Evolutionary conservation across 768 basidiomycete genomes (phyloP).

Genomic region (Trametes elegans): DNA sequence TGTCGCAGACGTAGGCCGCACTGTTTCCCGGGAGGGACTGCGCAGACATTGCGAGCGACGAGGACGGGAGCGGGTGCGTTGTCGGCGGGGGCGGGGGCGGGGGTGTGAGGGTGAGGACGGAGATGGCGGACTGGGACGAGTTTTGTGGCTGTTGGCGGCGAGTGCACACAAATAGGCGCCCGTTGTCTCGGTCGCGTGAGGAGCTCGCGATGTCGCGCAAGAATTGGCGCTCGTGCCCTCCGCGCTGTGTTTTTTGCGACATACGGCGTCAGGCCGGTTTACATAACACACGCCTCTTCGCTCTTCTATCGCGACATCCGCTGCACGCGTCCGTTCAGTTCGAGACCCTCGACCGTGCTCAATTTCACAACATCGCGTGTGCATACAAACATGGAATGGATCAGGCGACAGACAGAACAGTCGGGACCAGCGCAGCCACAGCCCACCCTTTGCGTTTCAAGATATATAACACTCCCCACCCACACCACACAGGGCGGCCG

Average conservation of each 20-base stretch:
- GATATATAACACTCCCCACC: constrained; percentile 40
- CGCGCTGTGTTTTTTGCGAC: not conserved
- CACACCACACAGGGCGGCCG: too few species aligned
- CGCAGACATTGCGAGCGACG: constrained; percentile 22
- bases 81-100: not conserved
- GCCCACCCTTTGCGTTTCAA: constrained; percentile 39
- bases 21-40: constrained; percentile 13
- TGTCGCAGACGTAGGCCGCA: constrained; percentile 62
- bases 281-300: not conserved
- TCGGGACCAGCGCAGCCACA: constrained; percentile 18
- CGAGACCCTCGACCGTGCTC: not conserved
- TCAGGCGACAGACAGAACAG: not conserved
- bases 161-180: constrained; percentile 16
- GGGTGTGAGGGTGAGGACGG: not conserved
- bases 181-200: constrained; percentile 22
- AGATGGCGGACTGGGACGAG: not conserved
- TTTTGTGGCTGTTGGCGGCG: too few species aligned
- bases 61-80: constrained; percentile 8
- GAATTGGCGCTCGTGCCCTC: not conserved
- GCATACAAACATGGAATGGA: constrained; percentile 6
- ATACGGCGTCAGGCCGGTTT: not conserved
- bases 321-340: not conserved
- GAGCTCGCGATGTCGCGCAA: constrained; percentile 37
- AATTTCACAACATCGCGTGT: constrained; percentile 15
- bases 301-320: not conserved